Base-by-base conservation (phyloP, 164 flowering plant species). In the Stephania cephalantha region DNA sequence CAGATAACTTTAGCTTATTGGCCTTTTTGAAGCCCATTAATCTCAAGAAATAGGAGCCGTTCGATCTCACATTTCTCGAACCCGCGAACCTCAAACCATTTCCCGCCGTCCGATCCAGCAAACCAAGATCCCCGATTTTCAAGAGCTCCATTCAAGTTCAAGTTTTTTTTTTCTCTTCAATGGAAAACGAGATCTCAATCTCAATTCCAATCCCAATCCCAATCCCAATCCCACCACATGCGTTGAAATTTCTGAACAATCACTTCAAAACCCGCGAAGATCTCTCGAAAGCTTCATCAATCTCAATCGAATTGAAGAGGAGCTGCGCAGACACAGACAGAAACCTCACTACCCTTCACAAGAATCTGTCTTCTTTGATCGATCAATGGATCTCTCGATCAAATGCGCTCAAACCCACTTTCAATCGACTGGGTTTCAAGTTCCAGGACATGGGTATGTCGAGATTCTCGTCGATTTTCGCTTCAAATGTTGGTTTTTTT, bases 321-420 rank as follows among this genome's bases (percentile, higher is more conserved):
- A 72, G 74, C 1, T 74, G 78, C 72, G 64, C 46, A 11, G 76
- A 79, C 58, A 69, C 74, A 71, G 84, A 82, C 46, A 55, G 71
- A 64, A 64, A 71, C 6, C 75, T 79, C n/a, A 31, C 70, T 8
- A 68, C 45, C n/a, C 76, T 82, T 42, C 77, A 77, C 29, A 79
- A 63, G 35, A 74, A 77, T 42, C 71, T 82, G 17, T 74, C 80
- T 30, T 48, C 73, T 44, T 61, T 74, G 11, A 42, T 74, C 44
- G 17, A 70, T 4, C 20, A 76, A 30, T 82, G 79, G 79, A 42
- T 52, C 76, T 76, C 81, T 67, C 84, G 65, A 10, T 79, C 84
- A 6, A 15, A 61, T 68, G 66, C 58, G 25, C 17, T 69, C 17
- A 63, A 46, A 31, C 20, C 46, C 4, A 17, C 22, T 12, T 61